These are phyloP conservation scores for Kodamaea suecica DNA, from an alignment of 1,139 yeast species.

Conservation along the genomic window DNA sequence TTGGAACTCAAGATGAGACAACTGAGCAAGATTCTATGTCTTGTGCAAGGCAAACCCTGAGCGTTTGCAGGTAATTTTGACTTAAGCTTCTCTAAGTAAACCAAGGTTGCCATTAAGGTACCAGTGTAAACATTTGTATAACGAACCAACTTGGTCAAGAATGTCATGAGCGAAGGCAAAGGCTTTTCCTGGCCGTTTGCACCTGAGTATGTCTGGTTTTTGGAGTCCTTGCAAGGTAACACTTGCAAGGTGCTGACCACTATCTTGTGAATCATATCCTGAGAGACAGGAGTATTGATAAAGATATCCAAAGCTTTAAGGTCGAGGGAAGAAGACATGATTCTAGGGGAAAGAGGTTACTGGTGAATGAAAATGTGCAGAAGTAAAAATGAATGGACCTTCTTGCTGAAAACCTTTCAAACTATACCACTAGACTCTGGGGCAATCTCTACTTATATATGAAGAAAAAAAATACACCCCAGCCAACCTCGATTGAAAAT, in stretches of 20 bases:
- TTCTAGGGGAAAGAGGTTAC: background rate
- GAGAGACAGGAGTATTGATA: conserved; percentile 56
- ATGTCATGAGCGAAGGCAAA: conserved; percentile 71
- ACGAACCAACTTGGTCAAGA: conserved; percentile 65
- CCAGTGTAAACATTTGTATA: conserved; percentile 76
- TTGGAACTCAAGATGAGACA: conserved; percentile 71
- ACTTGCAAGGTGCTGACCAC: conserved; percentile 63
- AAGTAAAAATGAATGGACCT: background rate
- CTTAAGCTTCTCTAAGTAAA: conserved; percentile 61
- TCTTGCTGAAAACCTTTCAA: background rate
- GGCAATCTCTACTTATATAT: background rate
- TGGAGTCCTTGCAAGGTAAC: conserved; percentile 49
- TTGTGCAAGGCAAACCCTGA: conserved; percentile 72
- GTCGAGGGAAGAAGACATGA: conserved; percentile 29
- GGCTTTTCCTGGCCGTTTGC: conserved; percentile 31
- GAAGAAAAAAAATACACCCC: too few species aligned
- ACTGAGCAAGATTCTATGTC: conserved; percentile 72
- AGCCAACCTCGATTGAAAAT: background rate
- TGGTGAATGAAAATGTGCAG: background rate
- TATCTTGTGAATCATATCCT: conserved; percentile 62
- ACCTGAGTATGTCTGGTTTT: conserved; percentile 26
- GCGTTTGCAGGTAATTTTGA: conserved; percentile 64
- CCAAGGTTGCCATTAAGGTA: conserved; percentile 68
- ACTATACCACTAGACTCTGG: too few species aligned
- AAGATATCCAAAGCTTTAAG: conserved; percentile 55